Evolutionary conservation across 1,284 basidiomycete genomes (phyloP), one percentile per base, ranked within the genome.

Genomic region (Fomitiporia mediterranea): DNA sequence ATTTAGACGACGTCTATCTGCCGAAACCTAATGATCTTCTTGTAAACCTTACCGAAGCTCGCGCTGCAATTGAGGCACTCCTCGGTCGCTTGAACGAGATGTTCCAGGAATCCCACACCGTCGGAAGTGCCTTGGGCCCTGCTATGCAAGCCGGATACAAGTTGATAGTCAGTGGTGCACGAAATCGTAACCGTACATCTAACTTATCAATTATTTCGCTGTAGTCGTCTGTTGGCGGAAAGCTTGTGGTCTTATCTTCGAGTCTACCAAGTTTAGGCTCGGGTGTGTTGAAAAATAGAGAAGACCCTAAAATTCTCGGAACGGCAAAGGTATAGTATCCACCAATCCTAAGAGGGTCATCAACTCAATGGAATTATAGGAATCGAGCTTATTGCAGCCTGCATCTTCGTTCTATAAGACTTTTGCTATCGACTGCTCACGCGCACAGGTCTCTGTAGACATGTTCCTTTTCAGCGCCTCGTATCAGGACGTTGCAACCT

Each of bases 351-450:
- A 19, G 9, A n/a, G 53, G n/a, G 23, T 57, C 57, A 21, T 40
- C 56, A 37, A 25, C 11, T 51, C 25, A 51, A 2, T 23, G 47
- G 32, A 21, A 7, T 19, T 38, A 4, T 47, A 89, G 85, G 94
- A 97, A 78, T 94, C 91, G 11, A 80, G 82, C 13, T 75, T 98
- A 8, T 79, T 98, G 38, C 92, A 94, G 74, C 81, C 94, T 15
- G 91, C 91, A 0, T 91, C 91, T 32, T 82, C 89, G 6, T 99
- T 98, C 77, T 99, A 98, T 81, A 99, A 99, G 79, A 94, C 93
- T 0, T 98, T 99, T 65, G 94, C 97, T 17, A 99, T 99, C 68
- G 96, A 99, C 65, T 99, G 96, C 71, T 98, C 96, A 6, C 86
- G 96, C 63, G 88, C 91, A 7, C 97, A 99, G 71, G 91, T 99